Conservation (phyloP, 2,329 filamentous ascomycete genomes). For the Cordyceps cicadae region DNA sequence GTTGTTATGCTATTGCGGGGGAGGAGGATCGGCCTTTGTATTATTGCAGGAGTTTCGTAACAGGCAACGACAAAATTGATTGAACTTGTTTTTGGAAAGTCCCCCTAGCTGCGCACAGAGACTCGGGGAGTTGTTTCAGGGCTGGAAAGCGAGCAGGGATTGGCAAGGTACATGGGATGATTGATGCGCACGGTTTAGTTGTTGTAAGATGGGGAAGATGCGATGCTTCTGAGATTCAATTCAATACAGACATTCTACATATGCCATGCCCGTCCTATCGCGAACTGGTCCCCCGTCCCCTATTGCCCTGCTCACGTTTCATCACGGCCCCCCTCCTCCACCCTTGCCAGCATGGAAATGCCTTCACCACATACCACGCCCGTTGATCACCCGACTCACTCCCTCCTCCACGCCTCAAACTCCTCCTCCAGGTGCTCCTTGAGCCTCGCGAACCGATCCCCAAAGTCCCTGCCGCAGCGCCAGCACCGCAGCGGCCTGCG, state of each 20-base stretch:
- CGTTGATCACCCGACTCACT: constrained; percentile 30
- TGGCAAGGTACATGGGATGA: not conserved
- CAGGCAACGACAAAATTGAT: not conserved
- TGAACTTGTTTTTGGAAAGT: not conserved
- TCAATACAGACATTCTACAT: not conserved
- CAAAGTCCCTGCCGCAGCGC: constrained; percentile 70
- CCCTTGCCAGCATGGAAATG: constrained; percentile 32
- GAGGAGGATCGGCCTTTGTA: not conserved
- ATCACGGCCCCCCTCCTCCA: constrained; percentile 31
- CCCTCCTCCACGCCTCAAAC: constrained; percentile 64
- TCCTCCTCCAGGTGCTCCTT: constrained; percentile 70
- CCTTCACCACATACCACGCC: too few relatives aligned
- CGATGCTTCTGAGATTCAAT: not conserved
- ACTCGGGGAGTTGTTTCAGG: not conserved
- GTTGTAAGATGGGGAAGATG: not conserved
- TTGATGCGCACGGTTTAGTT: not conserved
- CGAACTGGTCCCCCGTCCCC: not conserved
- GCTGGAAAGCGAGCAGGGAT: not conserved
- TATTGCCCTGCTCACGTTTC: too few relatives aligned
- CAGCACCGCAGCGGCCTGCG: constrained; percentile 67
- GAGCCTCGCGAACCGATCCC: constrained; percentile 62
- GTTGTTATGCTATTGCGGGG: not conserved
- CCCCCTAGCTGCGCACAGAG: not conserved
- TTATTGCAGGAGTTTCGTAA: not conserved
- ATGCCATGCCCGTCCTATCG: too few relatives aligned